A percentile compares a stretch with the other conserved stretches of the same genome.
Evolutionary conservation across 805 yeast species (phyloP).

Genomic region (Starmerella cellae): DNA sequence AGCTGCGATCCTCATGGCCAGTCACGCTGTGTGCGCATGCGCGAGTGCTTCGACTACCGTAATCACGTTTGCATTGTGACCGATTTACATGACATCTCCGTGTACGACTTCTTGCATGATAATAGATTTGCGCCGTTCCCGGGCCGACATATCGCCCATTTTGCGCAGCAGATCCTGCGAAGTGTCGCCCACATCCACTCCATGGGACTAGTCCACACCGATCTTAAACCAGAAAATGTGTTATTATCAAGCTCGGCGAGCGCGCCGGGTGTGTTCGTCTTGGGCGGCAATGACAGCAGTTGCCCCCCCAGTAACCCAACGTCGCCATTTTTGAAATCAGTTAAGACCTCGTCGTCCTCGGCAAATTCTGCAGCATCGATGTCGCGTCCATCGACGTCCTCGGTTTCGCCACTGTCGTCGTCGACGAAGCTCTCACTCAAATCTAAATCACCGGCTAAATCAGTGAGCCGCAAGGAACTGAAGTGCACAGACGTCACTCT

Average conservation of each 20-base stretch:
- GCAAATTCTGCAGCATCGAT: neutral
- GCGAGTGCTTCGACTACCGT: constrained; percentile 82
- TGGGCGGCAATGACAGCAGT: neutral
- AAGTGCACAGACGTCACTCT: constrained; percentile 71
- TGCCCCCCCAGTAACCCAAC: neutral
- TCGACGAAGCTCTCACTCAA: neutral
- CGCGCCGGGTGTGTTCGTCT: constrained; percentile 5
- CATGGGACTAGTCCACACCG: constrained; percentile 83
- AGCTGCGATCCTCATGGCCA: constrained; percentile 53
- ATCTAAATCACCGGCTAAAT: neutral
- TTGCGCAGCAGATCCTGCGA: constrained; percentile 70
- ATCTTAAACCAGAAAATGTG: constrained; percentile 91
- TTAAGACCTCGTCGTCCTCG: neutral
- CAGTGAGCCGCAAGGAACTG: constrained; percentile 35
- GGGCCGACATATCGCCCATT: constrained; percentile 79
- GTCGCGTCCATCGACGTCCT: neutral
- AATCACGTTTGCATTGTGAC: constrained; percentile 93
- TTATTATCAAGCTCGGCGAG: constrained; percentile 32
- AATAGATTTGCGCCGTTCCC: constrained; percentile 86
- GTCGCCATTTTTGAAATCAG: neutral
- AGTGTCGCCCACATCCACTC: constrained; percentile 85
- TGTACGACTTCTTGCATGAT: constrained; percentile 78
- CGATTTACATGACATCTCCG: constrained; percentile 67
- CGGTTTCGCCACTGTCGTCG: neutral
- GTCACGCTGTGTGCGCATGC: constrained; percentile 70